A percentile compares a stretch with the other conserved stretches of the same genome.
Conservation (phyloP, 2,329 filamentous ascomycete genomes). For the Fusarium palustre region DNA sequence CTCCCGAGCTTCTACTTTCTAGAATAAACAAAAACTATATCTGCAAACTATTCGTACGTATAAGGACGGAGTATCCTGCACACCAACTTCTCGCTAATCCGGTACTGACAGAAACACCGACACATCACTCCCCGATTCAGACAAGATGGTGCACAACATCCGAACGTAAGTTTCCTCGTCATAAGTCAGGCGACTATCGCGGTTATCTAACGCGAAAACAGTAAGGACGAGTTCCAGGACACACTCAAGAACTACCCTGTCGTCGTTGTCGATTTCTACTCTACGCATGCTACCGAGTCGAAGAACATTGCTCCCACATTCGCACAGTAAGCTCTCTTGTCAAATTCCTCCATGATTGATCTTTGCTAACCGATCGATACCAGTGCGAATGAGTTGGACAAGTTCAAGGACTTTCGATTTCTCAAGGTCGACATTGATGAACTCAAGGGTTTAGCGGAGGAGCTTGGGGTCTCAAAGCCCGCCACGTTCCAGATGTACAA, state of each 20-base stretch:
- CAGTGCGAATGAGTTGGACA: constrained; percentile 30
- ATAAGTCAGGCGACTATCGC: neutral
- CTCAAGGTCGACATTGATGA: constrained; percentile 36
- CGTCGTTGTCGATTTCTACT: constrained; percentile 35
- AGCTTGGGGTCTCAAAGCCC: constrained; percentile 14
- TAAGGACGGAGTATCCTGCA: neutral
- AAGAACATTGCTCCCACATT: constrained; percentile 31
- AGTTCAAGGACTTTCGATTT: constrained; percentile 37
- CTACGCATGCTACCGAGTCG: constrained; percentile 19
- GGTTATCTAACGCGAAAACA: neutral
- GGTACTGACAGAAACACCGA: neutral
- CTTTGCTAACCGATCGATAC: rapidly evolving
- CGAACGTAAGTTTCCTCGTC: constrained; percentile 5
- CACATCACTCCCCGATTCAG: constrained; percentile 1
- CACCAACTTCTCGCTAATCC: constrained; percentile 10
- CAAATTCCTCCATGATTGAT: neutral
- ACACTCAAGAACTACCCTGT: constrained; percentile 18
- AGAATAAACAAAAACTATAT: neutral
- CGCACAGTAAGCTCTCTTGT: constrained; percentile 4
- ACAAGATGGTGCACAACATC: constrained; percentile 38
- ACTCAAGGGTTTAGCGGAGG: constrained; percentile 11
- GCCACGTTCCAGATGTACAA: constrained; percentile 33
- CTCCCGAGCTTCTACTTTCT: neutral
- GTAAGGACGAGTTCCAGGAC: constrained; percentile 35
- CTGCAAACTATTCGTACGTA: neutral